Conservation (phyloP, 208 protist genomes). For the Crithidia thermophila region DNA sequence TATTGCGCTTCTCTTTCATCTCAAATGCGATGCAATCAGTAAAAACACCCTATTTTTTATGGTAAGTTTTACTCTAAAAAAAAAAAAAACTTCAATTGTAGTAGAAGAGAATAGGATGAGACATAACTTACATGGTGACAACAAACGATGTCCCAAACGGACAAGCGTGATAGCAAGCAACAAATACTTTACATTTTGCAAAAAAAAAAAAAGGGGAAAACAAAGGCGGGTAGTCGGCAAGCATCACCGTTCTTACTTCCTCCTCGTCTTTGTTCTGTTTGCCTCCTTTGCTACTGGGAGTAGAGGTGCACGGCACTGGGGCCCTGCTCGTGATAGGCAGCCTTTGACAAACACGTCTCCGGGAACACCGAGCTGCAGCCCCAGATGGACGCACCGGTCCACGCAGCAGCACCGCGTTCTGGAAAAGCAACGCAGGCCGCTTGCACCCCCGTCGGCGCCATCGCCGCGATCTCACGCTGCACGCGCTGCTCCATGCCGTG, state of each 20-base stretch:
- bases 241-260: not conserved
- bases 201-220: not conserved
- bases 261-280: not conserved
- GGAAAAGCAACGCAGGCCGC: constrained; percentile 76
- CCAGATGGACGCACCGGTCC: constrained; percentile 89
- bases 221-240: too few species aligned
- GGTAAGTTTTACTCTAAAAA: too few species aligned
- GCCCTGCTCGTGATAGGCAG: constrained; percentile 87
- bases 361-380: constrained; percentile 73
- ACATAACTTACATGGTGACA: too few species aligned
- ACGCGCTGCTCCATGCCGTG: constrained; percentile 73
- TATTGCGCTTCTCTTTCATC: too few species aligned
- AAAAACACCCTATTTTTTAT: too few species aligned
- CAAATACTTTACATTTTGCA: not conserved
- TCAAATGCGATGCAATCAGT: too few species aligned
- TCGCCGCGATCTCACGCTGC: constrained; percentile 62
- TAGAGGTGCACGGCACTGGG: constrained; percentile 64
- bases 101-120: too few species aligned
- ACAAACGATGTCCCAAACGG: too few species aligned
- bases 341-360: constrained; percentile 70
- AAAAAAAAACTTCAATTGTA: too few species aligned
- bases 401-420: constrained; percentile 75
- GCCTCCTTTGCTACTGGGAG: constrained; percentile 30
- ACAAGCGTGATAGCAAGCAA: too few species aligned
- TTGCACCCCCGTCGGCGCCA: constrained; percentile 8